Conservation (phyloP, 306 rosid species). For the Quercus aquifolioides region DNA sequence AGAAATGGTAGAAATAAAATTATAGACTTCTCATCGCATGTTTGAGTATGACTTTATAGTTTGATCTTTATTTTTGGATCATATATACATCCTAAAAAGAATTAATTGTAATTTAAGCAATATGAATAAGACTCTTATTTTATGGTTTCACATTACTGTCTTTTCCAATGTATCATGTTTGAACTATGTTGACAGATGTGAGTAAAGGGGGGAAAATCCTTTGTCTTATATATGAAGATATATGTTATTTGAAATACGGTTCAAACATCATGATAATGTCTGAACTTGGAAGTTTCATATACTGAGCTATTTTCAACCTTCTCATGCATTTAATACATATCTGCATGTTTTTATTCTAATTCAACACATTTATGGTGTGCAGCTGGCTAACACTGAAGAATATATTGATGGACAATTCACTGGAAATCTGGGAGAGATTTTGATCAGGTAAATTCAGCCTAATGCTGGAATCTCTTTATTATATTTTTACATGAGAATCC, state of each 20-base stretch:
- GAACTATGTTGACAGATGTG: not conserved
- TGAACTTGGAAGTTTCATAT: not conserved
- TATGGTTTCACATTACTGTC: not conserved
- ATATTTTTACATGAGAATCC: not conserved
- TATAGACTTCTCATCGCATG: not conserved
- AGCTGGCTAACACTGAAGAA: slow-evolving; percentile 60
- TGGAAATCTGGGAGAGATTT: slow-evolving; percentile 56
- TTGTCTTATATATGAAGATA: not conserved
- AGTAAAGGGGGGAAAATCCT: not conserved
- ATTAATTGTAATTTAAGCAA: not conserved
- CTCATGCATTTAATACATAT: not conserved
- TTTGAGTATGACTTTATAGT: not conserved
- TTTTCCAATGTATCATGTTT: not conserved
- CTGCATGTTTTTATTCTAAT: not conserved
- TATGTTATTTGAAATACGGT: not conserved
- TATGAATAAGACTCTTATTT: not conserved
- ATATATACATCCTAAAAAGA: not conserved
- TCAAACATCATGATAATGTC: not conserved
- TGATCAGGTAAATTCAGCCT: slow-evolving; percentile 40
- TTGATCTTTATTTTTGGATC: not conserved
- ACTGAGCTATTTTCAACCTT: not conserved
- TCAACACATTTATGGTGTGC: not conserved
- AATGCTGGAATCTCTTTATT: not conserved
- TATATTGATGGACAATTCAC: slow-evolving; percentile 50
- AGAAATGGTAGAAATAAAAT: not conserved